Percentiles rank a stretch among this genome's conserved stretches.
These are phyloP conservation scores for Fagopyrum esculentum DNA, from an alignment of 148 eudicot species.

Conservation along the genomic window DNA sequence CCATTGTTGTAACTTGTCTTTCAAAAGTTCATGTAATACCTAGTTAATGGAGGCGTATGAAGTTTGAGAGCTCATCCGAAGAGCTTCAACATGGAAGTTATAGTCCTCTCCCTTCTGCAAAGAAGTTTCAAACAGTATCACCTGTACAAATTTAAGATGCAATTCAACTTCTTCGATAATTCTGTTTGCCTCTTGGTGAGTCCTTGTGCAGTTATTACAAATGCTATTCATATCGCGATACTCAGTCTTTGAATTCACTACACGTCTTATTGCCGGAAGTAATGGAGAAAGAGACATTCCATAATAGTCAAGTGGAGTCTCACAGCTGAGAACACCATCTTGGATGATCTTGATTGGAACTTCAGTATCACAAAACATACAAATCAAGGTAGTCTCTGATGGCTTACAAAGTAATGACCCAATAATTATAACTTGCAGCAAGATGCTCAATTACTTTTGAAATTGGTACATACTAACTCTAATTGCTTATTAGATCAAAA, in stretches of 20 bases:
- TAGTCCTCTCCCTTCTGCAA: no score
- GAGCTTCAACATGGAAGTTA: no score
- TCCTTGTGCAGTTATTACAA: slow-evolving; percentile 26
- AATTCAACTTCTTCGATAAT: slow-evolving; percentile 63
- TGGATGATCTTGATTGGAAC: slow-evolving; percentile 71
- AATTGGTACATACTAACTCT: no score
- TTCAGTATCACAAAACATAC: slow-evolving; percentile 87
- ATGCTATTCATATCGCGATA: slow-evolving; percentile 38
- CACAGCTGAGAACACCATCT: slow-evolving; percentile 73
- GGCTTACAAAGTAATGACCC: slow-evolving; percentile 79
- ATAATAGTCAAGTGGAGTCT: slow-evolving; percentile 56
- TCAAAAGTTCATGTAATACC: no score
- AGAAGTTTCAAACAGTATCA: slow-evolving; percentile 24
- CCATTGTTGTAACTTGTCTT: no score
- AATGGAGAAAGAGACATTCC: slow-evolving; percentile 64
- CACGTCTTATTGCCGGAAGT: slow-evolving; percentile 79
- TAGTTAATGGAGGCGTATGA: no score
- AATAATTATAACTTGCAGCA: slow-evolving; percentile 67
- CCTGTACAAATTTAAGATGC: slow-evolving; percentile 61
- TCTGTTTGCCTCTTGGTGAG: slow-evolving; percentile 31
- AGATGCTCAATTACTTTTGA: background rate
- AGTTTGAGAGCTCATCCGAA: no score
- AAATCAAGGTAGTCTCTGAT: slow-evolving; percentile 52
- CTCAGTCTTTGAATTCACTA: slow-evolving; percentile 86
- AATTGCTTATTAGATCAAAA: no score